Conservation (phyloP, 1,139 yeast species). For the Blastobotrys malaysiensis region DNA sequence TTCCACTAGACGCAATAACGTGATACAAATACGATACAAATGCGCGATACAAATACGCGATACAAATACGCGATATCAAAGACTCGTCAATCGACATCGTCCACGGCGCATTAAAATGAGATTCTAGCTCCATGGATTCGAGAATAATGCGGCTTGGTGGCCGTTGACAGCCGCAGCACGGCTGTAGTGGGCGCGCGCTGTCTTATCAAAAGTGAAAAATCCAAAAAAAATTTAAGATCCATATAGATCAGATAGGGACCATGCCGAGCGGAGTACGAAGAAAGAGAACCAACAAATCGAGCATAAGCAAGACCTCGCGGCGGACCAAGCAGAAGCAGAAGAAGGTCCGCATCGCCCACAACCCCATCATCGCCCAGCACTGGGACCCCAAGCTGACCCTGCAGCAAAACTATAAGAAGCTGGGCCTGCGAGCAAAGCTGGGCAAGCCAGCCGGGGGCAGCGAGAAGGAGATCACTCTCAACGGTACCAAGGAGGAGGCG, state of each 20-base stretch:
- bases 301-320: slow-evolving; percentile 63
- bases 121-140: no score
- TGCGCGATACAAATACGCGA: no score
- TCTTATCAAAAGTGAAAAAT: not conserved
- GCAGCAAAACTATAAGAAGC: slow-evolving; percentile 64
- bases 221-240: not conserved
- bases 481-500: slow-evolving; percentile 32
- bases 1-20: not conserved
- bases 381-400: slow-evolving; percentile 86
- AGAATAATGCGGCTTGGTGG: no score
- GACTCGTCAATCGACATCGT: no score
- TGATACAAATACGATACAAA: not conserved
- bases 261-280: slow-evolving; percentile 55
- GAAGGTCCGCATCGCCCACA: slow-evolving; percentile 56
- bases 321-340: slow-evolving; percentile 64
- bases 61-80: no score
- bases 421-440: slow-evolving; percentile 68
- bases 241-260: not conserved
- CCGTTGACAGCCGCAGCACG: not conserved
- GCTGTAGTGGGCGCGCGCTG: slow-evolving; percentile 1
- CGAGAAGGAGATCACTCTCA: slow-evolving; percentile 34
- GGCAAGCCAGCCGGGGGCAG: slow-evolving; percentile 48
- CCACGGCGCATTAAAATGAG: no score
- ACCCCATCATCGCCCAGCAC: slow-evolving; percentile 78
- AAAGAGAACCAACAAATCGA: slow-evolving; percentile 75